Evolutionary conservation across 2,329 filamentous ascomycete species (phyloP), one percentile per base, ranked within the genome.

Genomic region (Talaromyces albobiverticillius): DNA sequence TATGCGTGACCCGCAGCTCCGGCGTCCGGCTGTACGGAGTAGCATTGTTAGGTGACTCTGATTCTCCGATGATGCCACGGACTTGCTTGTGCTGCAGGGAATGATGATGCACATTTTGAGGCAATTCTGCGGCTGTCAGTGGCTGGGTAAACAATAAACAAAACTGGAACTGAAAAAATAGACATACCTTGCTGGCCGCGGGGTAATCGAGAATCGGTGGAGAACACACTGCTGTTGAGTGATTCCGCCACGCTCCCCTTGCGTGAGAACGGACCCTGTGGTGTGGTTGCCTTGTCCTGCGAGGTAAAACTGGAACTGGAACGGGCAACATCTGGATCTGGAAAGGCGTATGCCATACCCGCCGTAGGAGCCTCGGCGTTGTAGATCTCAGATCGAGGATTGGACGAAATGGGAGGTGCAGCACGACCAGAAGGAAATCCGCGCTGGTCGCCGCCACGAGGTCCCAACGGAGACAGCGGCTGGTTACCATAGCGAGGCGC

Each of bases 261-360:
- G 11, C 76, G 70, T 20, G 74, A 76, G 54, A 76, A 72, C 10
- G 68, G 65, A 20, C 49, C 43, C 45, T 53, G 51, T 1, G 64
- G 61, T 10, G 65, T 66, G 23, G 50, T 66, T 11, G 67, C 64
- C 38, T 66, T 67, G 20, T 70, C 68, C 8, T 61, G 67, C 46
- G 64, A 60, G 52, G 67, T 65, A 31, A 71, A 67, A 29, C 69
- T 67, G 0, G 71, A 72, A 56, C 67, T 67, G 5, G 70, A 67
- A 42, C 72, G 66, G 18, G 70, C 69, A 10, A 74, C 67, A 46
- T 76, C 75, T 1, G 76, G 76, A 59, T 79, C 76, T 0, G 76
- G 76, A 61, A 79, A 79, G 20, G 76, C 76, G 58, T 78, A 79
- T 3, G 76, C 75, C 59, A 78, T 73, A 67, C 76, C 76, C 23